Evolutionary conservation across 1,284 basidiomycete species (phyloP), one percentile per base, ranked within the genome.

Genomic region (Ustilago xerochloae): DNA sequence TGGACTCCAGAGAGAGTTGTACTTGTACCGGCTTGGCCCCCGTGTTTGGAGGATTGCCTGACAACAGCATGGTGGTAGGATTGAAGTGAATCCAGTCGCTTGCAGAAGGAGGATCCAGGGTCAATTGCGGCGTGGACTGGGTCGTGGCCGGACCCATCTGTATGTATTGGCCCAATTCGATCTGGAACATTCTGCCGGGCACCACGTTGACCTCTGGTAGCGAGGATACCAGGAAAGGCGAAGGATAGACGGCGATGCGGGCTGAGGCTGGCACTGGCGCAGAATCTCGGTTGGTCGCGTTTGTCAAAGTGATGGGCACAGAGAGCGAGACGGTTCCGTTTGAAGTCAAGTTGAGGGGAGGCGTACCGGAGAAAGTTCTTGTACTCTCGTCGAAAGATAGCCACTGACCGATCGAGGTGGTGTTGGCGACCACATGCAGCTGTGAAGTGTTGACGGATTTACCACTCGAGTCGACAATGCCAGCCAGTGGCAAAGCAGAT

Each of bases 291-390:
- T 47, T 43, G 32, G 33, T 57, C 2, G 61, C 13, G 32, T 53
- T 57, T 10, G 55, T 45, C 35, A 94, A 78, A n/a, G 83, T 87
- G 32, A 91, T 87, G 3, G 91, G 89, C n/a, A 95, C 85, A 0
- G 84, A 78, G 9, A 87, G 24, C 2, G 51, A 18, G 1, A 48
- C 12, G n/a, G 60, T 81, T 75, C 72, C 81, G 32, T 73, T 64
- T 20, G 70, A 59, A 77, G 78, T 77, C 61, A 80, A 78, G 58
- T 77, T 86, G 81, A 53, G 78, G 3, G 89, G 88, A 18, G 90
- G 89, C 2, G 86, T 85, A 5, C 94, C 93, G 55, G 87, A 88
- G 16, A 96, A 86, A 2, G 87, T 88, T 55, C 87, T 86, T 53
- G 86, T 88, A 3, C 61, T 77, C 24, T 84, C 68, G 72, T 92